Evolutionary conservation across 2,329 filamentous ascomycete genomes (phyloP).

Genomic region (Samsoniella hepiali): DNA sequence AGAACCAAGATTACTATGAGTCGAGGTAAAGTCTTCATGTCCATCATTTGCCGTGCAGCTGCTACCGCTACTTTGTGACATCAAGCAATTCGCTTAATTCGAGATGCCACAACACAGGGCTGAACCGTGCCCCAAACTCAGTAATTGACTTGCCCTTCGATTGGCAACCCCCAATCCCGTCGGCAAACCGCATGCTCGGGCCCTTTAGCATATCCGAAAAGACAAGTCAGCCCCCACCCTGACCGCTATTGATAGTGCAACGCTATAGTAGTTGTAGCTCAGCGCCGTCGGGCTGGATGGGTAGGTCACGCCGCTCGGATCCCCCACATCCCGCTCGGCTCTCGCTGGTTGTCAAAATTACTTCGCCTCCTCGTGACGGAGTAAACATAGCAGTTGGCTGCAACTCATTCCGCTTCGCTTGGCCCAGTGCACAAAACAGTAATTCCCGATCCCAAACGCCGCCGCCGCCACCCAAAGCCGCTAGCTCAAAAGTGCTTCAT

Average conservation of each 20-base stretch:
- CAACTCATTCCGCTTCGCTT: not conserved
- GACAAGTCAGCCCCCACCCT: not conserved
- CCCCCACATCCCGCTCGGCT: conserved; percentile 3
- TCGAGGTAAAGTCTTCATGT: too few species aligned
- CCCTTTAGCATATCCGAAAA: not conserved
- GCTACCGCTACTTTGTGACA: too few species aligned
- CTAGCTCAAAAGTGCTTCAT: not conserved
- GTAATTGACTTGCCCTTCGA: not conserved
- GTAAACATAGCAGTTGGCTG: not conserved
- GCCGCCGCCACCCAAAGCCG: not conserved
- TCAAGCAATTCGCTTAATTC: too few species aligned
- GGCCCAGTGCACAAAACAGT: too few species aligned
- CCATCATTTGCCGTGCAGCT: too few species aligned
- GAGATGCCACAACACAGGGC: too few species aligned
- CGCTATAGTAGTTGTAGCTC: not conserved
- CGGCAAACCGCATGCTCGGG: too few species aligned
- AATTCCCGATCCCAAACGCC: too few species aligned
- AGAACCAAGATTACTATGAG: too few species aligned
- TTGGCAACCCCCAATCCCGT: not conserved
- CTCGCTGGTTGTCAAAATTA: not conserved
- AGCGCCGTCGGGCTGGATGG: not conserved
- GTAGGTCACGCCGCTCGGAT: not conserved
- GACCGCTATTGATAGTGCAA: not conserved
- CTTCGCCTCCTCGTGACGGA: not conserved
- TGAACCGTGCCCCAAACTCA: too few species aligned